Percentiles rank a stretch among this genome's conserved stretches.
Evolutionary conservation across 2,329 filamentous ascomycete species (phyloP).

Genomic region (Hypoxylon sp.): DNA sequence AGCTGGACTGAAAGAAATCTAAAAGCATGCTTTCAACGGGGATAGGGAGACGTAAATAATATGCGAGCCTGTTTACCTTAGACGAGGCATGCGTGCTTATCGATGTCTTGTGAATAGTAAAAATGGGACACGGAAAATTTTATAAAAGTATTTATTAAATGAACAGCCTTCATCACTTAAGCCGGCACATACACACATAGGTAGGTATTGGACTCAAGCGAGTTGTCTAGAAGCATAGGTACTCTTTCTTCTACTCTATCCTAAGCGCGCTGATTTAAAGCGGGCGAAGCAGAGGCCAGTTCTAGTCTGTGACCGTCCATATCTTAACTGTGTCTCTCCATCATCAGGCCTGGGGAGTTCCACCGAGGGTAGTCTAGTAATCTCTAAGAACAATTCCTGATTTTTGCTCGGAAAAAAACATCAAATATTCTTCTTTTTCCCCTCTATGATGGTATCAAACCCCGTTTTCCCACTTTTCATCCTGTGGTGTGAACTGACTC

Average conservation of each 20-base stretch:
- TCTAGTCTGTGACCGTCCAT: conserved; percentile 20
- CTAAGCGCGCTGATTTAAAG: conserved; percentile 18
- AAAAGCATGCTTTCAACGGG: too few species aligned
- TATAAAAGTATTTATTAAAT: neutral
- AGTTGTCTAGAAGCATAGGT: conserved; percentile 6
- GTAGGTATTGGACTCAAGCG: neutral
- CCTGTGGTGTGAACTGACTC: conserved; percentile 36
- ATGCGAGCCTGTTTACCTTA: neutral
- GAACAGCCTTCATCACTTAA: neutral
- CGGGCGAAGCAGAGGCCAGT: conserved; percentile 19
- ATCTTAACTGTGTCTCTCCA: conserved; percentile 12
- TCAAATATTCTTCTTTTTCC: conserved; percentile 12
- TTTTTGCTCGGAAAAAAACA: conserved; percentile 24
- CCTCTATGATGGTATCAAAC: conserved; percentile 46
- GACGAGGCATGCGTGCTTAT: neutral
- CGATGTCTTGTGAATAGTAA: too few species aligned
- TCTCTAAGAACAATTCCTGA: conserved; percentile 33
- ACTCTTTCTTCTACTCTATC: conserved; percentile 21
- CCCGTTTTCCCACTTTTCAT: conserved; percentile 28
- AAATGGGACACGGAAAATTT: too few species aligned
- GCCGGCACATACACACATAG: neutral
- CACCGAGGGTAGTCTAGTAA: conserved; percentile 33
- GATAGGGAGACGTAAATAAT: neutral
- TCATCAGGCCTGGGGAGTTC: conserved; percentile 20
- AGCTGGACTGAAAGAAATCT: neutral